Conservation (phyloP, 768 basidiomycete species). For the Saitozyma sp. region DNA sequence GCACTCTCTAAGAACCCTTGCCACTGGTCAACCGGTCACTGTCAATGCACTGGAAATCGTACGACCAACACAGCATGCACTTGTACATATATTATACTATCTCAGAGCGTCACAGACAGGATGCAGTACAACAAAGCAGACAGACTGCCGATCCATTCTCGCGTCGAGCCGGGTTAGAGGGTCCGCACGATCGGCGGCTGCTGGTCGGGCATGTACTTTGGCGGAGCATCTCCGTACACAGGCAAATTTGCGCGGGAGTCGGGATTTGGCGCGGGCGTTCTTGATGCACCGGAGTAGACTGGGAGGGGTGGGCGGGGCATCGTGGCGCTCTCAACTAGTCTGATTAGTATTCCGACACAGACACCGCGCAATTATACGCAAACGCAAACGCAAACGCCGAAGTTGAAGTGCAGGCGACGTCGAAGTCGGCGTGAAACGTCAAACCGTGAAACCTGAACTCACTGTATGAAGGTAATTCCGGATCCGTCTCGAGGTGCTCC, state of each 20-base stretch:
- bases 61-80: no score
- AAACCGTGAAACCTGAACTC: background rate
- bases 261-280: background rate
- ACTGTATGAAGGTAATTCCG: slow-evolving; percentile 19
- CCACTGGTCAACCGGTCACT: no score
- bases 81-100: no score
- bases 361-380: no score
- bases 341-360: background rate
- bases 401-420: background rate
- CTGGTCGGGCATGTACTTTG: slow-evolving; percentile 1
- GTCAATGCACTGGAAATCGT: no score
- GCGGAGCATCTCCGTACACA: slow-evolving; percentile 5
- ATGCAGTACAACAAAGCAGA: no score
- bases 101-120: no score
- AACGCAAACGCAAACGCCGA: background rate
- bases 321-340: slow-evolving; percentile 5
- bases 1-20: no score
- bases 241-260: background rate
- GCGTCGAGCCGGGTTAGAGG: background rate
- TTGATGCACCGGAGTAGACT: background rate
- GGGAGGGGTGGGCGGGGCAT: slow-evolving; percentile 9
- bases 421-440: background rate
- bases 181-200: slow-evolving; percentile 3
- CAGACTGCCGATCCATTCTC: no score
- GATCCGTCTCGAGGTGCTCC: slow-evolving; percentile 14